Evolutionary conservation across 805 yeast genomes (phyloP).

Genomic region (Candida gorgasii): DNA sequence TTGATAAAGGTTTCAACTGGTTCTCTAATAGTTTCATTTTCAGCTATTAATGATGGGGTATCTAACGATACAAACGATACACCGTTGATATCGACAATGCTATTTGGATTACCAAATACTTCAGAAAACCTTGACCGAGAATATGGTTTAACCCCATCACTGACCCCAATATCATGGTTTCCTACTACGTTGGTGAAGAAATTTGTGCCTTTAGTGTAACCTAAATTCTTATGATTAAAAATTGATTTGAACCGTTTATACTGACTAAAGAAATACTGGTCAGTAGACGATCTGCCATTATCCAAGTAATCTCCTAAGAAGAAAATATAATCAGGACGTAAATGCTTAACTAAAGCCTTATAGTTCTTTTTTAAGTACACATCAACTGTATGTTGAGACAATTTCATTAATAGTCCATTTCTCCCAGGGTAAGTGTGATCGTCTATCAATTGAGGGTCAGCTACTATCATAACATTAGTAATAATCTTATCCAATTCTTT

Average conservation of each 20-base stretch:
- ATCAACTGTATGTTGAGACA: slow-evolving; percentile 45
- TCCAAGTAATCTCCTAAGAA: slow-evolving; percentile 46
- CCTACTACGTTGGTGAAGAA: slow-evolving; percentile 61
- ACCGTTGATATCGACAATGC: slow-evolving; percentile 22
- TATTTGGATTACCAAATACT: slow-evolving; percentile 36
- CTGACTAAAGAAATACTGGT: slow-evolving; percentile 31
- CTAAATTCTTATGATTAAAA: slow-evolving; percentile 22
- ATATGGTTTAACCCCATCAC: slow-evolving; percentile 55
- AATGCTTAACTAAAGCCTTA: slow-evolving; percentile 27
- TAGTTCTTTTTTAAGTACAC: slow-evolving; percentile 39
- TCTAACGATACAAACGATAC: slow-evolving; percentile 57
- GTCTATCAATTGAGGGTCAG: slow-evolving; percentile 48
- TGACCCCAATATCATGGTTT: slow-evolving; percentile 96
- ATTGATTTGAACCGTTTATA: slow-evolving; percentile 33
- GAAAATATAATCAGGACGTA: slow-evolving; percentile 38
- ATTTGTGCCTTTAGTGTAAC: slow-evolving; percentile 22
- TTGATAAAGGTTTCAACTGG: slow-evolving; percentile 60
- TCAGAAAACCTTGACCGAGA: slow-evolving; percentile 30
- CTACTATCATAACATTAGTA: slow-evolving; percentile 36
- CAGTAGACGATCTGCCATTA: slow-evolving; percentile 37
- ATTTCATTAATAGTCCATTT: slow-evolving; percentile 25
- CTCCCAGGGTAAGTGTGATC: slow-evolving; percentile 46
- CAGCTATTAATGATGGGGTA: slow-evolving; percentile 74
- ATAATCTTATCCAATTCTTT: slow-evolving; percentile 6
- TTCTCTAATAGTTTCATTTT: slow-evolving; percentile 38